A percentile compares a stretch with the other conserved stretches of the same genome.
phyloP scores from a whole-genome alignment of 768 basidiomycete species.

The Gautieria morchelliformis region DNA sequence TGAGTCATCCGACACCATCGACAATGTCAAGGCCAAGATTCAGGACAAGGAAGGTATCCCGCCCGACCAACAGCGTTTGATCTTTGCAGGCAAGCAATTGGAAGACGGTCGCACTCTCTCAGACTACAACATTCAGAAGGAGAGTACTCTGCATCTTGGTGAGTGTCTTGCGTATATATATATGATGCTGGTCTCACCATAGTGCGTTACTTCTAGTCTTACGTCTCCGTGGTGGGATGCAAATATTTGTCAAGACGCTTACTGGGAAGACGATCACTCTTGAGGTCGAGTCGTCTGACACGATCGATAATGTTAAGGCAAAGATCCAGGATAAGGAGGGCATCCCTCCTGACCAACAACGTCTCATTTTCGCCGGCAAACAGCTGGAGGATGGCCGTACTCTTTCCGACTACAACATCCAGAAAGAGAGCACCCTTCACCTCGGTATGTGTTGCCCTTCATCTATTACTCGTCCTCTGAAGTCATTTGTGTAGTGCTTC shows the following conservation, averaged over 20 bases:
- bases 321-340: slow-evolving; percentile 80
- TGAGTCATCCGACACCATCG: slow-evolving; percentile 79
- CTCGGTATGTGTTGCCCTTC: slow-evolving; percentile 24
- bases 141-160: slow-evolving; percentile 57
- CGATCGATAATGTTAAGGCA: slow-evolving; percentile 68
- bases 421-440: slow-evolving; percentile 66
- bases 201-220: not conserved
- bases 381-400: slow-evolving; percentile 74
- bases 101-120: slow-evolving; percentile 75
- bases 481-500: slow-evolving; percentile 22
- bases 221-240: slow-evolving; percentile 36
- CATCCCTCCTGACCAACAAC: slow-evolving; percentile 73
- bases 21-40: slow-evolving; percentile 86
- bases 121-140: slow-evolving; percentile 78
- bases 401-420: slow-evolving; percentile 69
- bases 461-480: not conserved
- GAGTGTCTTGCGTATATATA: slow-evolving; percentile 25
- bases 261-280: slow-evolving; percentile 73
- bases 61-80: slow-evolving; percentile 71
- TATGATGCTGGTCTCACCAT: not conserved
- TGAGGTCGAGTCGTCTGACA: slow-evolving; percentile 68
- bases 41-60: slow-evolving; percentile 89
- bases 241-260: slow-evolving; percentile 62
- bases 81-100: slow-evolving; percentile 90
- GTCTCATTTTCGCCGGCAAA: slow-evolving; percentile 71